Evolutionary conservation across 179 eudicot genomes (phyloP).

Genomic region (Monotropa hypopitys): DNA sequence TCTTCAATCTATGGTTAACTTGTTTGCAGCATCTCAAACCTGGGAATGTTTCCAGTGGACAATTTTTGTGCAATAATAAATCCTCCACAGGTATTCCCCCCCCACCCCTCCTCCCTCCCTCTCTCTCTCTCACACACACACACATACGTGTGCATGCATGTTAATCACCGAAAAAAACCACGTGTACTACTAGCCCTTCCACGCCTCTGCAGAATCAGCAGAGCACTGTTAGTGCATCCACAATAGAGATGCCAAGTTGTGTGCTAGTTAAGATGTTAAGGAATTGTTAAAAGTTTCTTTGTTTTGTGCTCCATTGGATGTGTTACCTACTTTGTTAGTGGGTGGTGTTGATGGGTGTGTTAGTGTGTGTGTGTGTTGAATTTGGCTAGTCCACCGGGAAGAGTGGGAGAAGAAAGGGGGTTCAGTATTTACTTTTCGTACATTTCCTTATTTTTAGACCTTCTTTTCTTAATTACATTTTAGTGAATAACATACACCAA

Average conservation of each 20-base stretch:
- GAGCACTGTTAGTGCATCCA: background rate
- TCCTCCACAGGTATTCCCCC: constrained; percentile 76
- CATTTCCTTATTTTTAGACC: background rate
- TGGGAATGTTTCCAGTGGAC: constrained; percentile 98
- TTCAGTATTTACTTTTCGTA: background rate
- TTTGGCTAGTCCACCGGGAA: background rate
- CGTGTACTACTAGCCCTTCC: background rate
- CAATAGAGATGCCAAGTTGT: background rate
- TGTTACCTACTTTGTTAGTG: background rate
- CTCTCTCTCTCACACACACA: background rate
- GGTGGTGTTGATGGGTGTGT: background rate
- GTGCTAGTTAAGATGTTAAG: background rate
- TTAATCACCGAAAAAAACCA: background rate
- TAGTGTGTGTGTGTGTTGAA: background rate
- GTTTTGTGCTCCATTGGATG: background rate
- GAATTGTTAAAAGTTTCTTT: background rate
- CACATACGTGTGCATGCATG: background rate
- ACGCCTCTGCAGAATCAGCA: background rate
- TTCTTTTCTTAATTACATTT: background rate
- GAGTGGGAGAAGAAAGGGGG: no score
- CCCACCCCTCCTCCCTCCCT: constrained; percentile 4
- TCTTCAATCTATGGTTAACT: background rate
- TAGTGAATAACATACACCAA: background rate
- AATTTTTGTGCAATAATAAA: constrained; percentile 88
- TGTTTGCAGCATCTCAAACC: constrained; percentile 75